Conservation (phyloP, 2,329 filamentous ascomycete species). For the Neofusicoccum umdonicola region DNA sequence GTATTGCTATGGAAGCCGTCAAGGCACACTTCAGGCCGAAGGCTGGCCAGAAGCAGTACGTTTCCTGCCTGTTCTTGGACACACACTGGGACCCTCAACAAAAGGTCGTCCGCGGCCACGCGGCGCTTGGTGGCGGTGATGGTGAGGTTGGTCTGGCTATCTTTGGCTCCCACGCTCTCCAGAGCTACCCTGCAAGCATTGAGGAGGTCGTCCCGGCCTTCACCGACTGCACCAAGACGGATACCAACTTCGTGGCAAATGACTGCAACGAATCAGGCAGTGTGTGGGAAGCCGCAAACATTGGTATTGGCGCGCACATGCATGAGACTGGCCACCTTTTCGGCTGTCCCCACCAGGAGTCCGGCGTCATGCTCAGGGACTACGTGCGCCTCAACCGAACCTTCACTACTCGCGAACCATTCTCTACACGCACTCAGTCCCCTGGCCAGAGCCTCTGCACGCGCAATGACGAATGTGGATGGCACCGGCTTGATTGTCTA, state of each 20-base stretch:
- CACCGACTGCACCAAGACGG: conserved; percentile 84
- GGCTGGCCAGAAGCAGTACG: conserved; percentile 80
- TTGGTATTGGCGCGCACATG: conserved; percentile 88
- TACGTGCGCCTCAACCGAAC: conserved; percentile 81
- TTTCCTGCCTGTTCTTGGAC: conserved; percentile 83
- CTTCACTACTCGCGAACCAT: conserved; percentile 78
- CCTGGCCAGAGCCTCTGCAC: conserved; percentile 72
- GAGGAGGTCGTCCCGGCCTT: conserved; percentile 90
- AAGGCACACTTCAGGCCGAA: conserved; percentile 71
- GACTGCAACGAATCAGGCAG: conserved; percentile 84
- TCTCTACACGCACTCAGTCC: conserved; percentile 80
- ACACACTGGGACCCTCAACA: conserved; percentile 76
- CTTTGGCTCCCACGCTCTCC: conserved; percentile 87
- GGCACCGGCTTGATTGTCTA: conserved; percentile 86
- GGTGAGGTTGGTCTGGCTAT: conserved; percentile 80
- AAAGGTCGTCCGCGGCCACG: conserved; percentile 74
- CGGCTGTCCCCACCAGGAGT: conserved; percentile 85
- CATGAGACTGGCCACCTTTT: conserved; percentile 90
- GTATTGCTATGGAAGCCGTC: conserved; percentile 74
- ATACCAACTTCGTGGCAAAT: conserved; percentile 76
- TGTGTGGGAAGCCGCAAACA: conserved; percentile 92
- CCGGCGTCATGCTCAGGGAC: conserved; percentile 87
- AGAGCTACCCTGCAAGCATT: conserved; percentile 84
- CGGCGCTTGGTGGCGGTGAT: conserved; percentile 72
- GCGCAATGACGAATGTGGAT: conserved; percentile 79